Evolutionary conservation across 2,329 filamentous ascomycete species (phyloP), one percentile per base, ranked within the genome.

Genomic region (Hymenoscyphus fructigenus): DNA sequence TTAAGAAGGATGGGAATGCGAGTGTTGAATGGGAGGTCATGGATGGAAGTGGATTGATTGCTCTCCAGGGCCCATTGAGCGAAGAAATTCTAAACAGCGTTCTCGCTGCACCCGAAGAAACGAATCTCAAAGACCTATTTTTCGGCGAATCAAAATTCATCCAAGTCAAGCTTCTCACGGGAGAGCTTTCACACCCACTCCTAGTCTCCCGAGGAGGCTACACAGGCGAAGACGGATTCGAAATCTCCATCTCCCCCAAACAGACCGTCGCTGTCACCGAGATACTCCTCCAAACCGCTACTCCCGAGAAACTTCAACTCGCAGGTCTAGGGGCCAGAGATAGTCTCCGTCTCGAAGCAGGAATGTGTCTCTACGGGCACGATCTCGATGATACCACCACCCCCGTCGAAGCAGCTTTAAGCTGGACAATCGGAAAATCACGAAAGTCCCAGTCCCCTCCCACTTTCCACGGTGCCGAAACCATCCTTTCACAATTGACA

Each of bases 321-420:
- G 93, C 94, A 1, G 95, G 95, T 2, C 85, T 99, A 0, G 95
- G 93, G 10, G 92, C 95, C 2, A 87, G 95, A 69, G 95, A 99
- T 78, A 96, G 91, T 67, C 86, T 99, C 66, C 89, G 95, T 57
- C 87, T 99, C 34, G 95, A 99, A 81, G 95, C 95, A 0, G 95
- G 95, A 67, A 96, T 99, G 94, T 99, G 95, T 78, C 85, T 99
- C n/a, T 99, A 99, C 80, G 95, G 95, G n/a, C 92, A 98, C 79
- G 95, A 99, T 77, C 85, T 99, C 44, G 88, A 96, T 76, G 94
- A 97, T 65, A 81, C 81, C 0, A 90, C 85, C 12, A 91, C 89
- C 1, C 89, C 89, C 0, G 87, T 90, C 4, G 85, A 88, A 75
- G 89, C 85, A 1, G 83, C 81, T 1, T 79, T 92, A 0, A 82